Evolutionary conservation across 164 flowering plant genomes (phyloP), one percentile per base, ranked within the genome.

Genomic region (Stephania yunnanensis): DNA sequence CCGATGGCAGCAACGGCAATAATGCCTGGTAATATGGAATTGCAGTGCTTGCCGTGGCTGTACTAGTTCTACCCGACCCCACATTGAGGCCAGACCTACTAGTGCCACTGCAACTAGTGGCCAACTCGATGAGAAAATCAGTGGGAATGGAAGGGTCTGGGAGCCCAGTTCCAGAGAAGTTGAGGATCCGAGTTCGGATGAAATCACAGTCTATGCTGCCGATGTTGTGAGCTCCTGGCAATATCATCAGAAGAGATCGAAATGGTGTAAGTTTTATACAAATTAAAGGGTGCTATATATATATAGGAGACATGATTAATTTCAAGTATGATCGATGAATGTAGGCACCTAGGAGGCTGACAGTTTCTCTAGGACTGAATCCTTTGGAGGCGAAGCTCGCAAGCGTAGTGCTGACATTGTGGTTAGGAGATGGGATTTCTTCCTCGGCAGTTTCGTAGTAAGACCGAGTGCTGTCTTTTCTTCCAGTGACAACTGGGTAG

Each of bases 1-100:
- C 82, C 5, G 83, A 80, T 20, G 78, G 66, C 3, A 81, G 17
- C 5, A 71, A 68, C 70, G 74, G 29, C n/a, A 68, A 63, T 63
- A 83, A 52, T 44, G n/a, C 68, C 52, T 73, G 72, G n/a, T 53
- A 11, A 61, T 71, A 70, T 42, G 80, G 53, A 75, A 75, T 25
- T 31, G 72, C 82, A 30, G 58, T 8, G 4, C 4, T 36, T 1
- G 42, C 4, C 42, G 42, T 36, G 42, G 42, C 4, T 36, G 42
- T 36, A 36, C 42, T 36, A 36, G 42, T 36, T 4, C 3, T 2
- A 36, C 4, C 42, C 2, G 42, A 36, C 42, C 0, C 42, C 4
- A 25, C 25, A 25, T 25, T 25, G 25, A 36, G 42, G 42, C 42
- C 3, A 36, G 42, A 36, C 42, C 42, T 4, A 36, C 42, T 36